Percentiles rank a stretch among this genome's conserved stretches.
Evolutionary conservation across 257 asterid species (phyloP).

Genomic region (Solanum sejunctum): DNA sequence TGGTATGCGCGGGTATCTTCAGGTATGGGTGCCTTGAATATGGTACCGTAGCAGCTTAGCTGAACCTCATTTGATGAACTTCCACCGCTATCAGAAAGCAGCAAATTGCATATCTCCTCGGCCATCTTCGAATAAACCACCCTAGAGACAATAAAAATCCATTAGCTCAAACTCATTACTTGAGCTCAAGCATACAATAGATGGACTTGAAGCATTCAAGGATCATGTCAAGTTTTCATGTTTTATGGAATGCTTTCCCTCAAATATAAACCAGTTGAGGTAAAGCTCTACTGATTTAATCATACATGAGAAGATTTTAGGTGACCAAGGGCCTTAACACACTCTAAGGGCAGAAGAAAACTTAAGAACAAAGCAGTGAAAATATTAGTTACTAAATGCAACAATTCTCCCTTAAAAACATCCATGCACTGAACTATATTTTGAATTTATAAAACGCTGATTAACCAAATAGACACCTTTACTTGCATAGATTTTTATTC

Average conservation of each 20-base stretch:
- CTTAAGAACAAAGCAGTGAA: neutral
- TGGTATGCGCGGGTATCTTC: slow-evolving; percentile 66
- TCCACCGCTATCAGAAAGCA: slow-evolving; percentile 44
- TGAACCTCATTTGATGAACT: slow-evolving; percentile 42
- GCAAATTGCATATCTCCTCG: slow-evolving; percentile 62
- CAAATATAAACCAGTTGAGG: neutral
- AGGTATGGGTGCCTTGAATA: slow-evolving; percentile 65
- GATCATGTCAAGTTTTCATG: neutral
- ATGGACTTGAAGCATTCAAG: neutral
- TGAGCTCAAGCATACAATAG: neutral
- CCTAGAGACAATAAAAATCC: slow-evolving; percentile 26
- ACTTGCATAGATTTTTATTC: neutral
- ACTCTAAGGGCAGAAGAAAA: neutral
- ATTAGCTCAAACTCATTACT: neutral
- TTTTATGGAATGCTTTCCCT: neutral
- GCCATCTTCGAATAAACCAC: slow-evolving; percentile 91
- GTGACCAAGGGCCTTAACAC: neutral
- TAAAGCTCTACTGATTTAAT: neutral
- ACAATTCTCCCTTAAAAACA: neutral
- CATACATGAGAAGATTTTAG: neutral
- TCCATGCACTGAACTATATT: neutral
- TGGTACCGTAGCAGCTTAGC: slow-evolving; percentile 50
- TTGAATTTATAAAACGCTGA: neutral
- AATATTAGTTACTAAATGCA: neutral
- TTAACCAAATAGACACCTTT: neutral